Evolutionary conservation across 192 early-diverging fungal genomes (phyloP), one percentile per base, ranked within the genome.

Genomic region (Thamnidium elegans): DNA sequence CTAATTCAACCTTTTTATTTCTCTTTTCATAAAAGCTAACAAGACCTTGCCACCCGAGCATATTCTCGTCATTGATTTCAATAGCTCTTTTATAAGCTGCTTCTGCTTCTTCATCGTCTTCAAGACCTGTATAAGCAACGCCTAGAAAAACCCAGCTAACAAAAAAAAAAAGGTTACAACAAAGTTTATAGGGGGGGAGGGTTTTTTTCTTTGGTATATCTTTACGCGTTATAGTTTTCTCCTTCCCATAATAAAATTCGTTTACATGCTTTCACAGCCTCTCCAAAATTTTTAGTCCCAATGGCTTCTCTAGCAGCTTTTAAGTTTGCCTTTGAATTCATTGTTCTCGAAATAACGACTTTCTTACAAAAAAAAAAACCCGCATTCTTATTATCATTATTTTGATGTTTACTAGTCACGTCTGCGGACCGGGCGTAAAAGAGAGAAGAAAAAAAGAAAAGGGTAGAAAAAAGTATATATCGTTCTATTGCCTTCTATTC

Each of bases 1-100:
- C 70, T 5, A 80, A 39, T 34, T 80, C 68, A 7, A 39, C 42
- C 65, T 72, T 80, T 31, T 69, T 69, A 15, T 77, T 48, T 34
- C 71, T 69, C 54, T 79, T 80, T 31, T 92, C 89, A 58, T 87
- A 86, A 39, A 92, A 82, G 42, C 65, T 70, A 15, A 67, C 21
- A 4, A 67, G 36, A 59, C 81, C 85, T 59, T 92, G 86, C 78
- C 87, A 89, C 9, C 88, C 90, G 7, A 92, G 76, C 0, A 75
- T 59, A 30, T 82, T 79, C 0, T 84, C 79, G 32, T 73, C 67
- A 56, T 78, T 81, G 63, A 82, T 68, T 21, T 74, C 72, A 59
- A 88, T 83, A 1, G 90, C 89, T 42, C 64, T 75, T 44, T 73
- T 63, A 53, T 90, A 92, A 10, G 78, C 68, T 10, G 66, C 50